Base-by-base conservation (phyloP, 805 yeast genomes). In the Barnettozyma pratensis region DNA sequence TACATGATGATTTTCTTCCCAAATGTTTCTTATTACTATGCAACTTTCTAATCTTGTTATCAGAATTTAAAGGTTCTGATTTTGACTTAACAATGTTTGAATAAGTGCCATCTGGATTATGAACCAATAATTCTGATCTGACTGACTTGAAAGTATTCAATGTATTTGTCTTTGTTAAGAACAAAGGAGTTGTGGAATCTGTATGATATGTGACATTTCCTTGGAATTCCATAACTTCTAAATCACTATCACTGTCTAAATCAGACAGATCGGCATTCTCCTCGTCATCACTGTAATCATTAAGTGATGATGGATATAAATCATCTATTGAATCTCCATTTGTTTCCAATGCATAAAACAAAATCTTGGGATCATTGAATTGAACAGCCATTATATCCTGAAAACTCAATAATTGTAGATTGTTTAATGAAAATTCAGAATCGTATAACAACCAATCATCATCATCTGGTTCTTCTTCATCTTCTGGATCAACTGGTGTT, bases 381-480 rank as follows among this genome's bases (percentile, higher is more conserved):
- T 61, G 60, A 27, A 50, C 44, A 25, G 61, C 63, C 14, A 66
- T 44, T n/a, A 66, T 55, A 45, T 70, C 73, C n/a, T 63, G 63
- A 7, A 70, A 45, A 6, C 62, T 54, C 12, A 68, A 53, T 39
- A 66, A 58, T 46, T 68, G 69, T 39, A 71, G 50, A 51, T 70
- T 71, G 29, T 62, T 54, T 59, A 71, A 54, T 10, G 69, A 61
- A 48, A 70, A 71, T 2, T 59, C 53, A 4, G 66, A 60, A 52
- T 71, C 75, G 46, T 71, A 71, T 5, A 71, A 51, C 11, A 71
- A 52, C 75, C 75, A 71, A 41, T 71, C 73, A 42, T 70, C 74
- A 12, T 49, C 46, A 12, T 47, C 40, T 3, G 14, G 11, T 6
- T 37, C 40, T 12, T 42, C 41, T 27, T 38, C 41, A 10, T 47